These are phyloP conservation scores for Blastomyces percursus DNA, from an alignment of 2,329 filamentous ascomycete species.

Conservation along the genomic window DNA sequence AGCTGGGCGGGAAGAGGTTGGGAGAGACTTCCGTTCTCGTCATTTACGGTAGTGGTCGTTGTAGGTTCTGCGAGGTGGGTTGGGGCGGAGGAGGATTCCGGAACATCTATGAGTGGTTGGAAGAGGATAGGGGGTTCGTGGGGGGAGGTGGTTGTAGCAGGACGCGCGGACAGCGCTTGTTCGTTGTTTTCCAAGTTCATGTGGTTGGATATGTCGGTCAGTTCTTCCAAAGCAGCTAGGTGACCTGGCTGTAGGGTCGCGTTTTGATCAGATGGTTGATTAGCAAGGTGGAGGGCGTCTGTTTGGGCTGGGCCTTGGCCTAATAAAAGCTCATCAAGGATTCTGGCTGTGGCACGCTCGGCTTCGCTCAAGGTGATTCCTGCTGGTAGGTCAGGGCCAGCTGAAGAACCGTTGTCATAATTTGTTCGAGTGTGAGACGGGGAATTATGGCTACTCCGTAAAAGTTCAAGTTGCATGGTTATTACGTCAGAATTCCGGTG, in stretches of 20 bases:
- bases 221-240: background rate
- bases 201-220: background rate
- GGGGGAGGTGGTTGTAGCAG: background rate
- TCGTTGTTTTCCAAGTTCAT: background rate
- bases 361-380: conserved; percentile 21
- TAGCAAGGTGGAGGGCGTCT: background rate
- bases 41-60: background rate
- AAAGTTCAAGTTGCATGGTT: conserved; percentile 35
- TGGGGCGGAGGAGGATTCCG: background rate
- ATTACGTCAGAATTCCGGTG: conserved; percentile 35
- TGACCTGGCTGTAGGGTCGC: background rate
- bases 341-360: conserved; percentile 19
- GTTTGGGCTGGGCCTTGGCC: conserved; percentile 10
- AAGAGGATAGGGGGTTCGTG: background rate
- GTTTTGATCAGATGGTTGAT: background rate
- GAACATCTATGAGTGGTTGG: background rate
- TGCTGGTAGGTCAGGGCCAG: conserved; percentile 7
- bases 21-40: conserved; percentile 8
- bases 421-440: conserved; percentile 14
- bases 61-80: background rate
- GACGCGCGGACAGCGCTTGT: background rate
- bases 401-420: background rate
- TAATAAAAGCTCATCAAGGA: conserved; percentile 27
- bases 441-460: conserved; percentile 23
- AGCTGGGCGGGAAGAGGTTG: conserved; percentile 6